Conservation (phyloP, 441 rosid species). For the Corymbia citriodora region DNA sequence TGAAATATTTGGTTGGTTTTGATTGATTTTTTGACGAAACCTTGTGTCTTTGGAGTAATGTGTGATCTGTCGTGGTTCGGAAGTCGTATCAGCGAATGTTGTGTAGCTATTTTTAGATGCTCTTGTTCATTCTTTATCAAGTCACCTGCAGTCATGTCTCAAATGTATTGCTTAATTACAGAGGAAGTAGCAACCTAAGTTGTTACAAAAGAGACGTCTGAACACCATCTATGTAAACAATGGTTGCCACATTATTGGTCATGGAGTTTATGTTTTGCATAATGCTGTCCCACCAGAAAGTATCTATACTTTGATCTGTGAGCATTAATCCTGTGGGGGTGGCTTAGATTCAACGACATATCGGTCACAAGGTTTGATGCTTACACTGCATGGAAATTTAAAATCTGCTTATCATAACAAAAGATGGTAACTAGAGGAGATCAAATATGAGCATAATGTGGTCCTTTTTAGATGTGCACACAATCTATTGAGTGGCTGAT, state of each 20-base stretch:
- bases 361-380: neutral
- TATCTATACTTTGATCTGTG: neutral
- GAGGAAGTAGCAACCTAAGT: neutral
- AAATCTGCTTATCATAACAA: neutral
- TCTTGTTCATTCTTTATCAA: neutral
- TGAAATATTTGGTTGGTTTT: neutral
- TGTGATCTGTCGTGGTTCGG: neutral
- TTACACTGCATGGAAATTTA: neutral
- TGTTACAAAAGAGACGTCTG: neutral
- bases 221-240: neutral
- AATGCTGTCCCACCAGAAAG: neutral
- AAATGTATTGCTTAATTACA: neutral
- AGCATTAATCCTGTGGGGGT: neutral
- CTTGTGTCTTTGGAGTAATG: neutral
- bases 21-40: neutral
- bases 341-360: neutral
- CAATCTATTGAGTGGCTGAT: neutral
- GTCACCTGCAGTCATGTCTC: neutral
- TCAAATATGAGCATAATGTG: neutral
- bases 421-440: neutral
- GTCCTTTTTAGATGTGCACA: neutral
- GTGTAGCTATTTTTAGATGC: neutral
- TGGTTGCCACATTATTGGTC: neutral
- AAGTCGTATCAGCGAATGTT: neutral
- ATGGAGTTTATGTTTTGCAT: neutral